Percentiles rank a stretch among this genome's conserved stretches.
phyloP scores from a whole-genome alignment of 768 basidiomycete species.

The Myochromella boudieri region DNA sequence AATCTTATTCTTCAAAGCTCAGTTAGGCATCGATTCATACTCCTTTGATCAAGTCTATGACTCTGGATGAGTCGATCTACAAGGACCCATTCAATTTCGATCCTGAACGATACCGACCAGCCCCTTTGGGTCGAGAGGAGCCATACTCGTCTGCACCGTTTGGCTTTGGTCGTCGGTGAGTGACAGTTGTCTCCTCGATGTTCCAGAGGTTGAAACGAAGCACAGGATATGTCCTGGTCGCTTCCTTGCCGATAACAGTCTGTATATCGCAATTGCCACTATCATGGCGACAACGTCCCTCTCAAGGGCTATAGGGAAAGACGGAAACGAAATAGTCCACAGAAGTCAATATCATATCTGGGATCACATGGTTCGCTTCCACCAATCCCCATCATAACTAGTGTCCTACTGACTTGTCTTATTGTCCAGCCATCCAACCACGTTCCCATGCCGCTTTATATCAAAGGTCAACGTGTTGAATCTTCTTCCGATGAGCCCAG shows the following conservation, averaged over 20 bases:
- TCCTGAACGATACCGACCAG: constrained; percentile 13
- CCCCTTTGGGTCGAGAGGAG: constrained; percentile 12
- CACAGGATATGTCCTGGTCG: constrained; percentile 5
- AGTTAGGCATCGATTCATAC: constrained; percentile 6
- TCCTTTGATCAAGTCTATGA: constrained; percentile 9
- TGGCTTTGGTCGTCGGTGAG: constrained; percentile 17
- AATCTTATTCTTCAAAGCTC: constrained; percentile 12
- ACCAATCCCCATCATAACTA: too few relatives aligned
- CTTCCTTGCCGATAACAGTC: constrained; percentile 37
- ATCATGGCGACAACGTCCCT: constrained; percentile 2
- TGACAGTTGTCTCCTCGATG: too few relatives aligned
- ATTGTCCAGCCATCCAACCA: too few relatives aligned
- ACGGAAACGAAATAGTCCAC: background rate
- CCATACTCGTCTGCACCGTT: constrained; percentile 10
- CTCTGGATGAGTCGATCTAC: constrained; percentile 14
- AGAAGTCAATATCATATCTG: too few relatives aligned
- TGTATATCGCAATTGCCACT: constrained; percentile 21
- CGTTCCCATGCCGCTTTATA: too few relatives aligned
- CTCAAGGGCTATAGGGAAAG: too few relatives aligned
- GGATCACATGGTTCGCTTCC: too few relatives aligned
- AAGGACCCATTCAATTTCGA: constrained; percentile 9
- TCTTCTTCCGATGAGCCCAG: too few relatives aligned
- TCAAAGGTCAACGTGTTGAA: too few relatives aligned
- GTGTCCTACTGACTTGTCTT: too few relatives aligned
- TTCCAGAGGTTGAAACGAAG: too few relatives aligned